Conservation (phyloP, 139 green algal genomes). For the Chlamydomonas applanata region DNA sequence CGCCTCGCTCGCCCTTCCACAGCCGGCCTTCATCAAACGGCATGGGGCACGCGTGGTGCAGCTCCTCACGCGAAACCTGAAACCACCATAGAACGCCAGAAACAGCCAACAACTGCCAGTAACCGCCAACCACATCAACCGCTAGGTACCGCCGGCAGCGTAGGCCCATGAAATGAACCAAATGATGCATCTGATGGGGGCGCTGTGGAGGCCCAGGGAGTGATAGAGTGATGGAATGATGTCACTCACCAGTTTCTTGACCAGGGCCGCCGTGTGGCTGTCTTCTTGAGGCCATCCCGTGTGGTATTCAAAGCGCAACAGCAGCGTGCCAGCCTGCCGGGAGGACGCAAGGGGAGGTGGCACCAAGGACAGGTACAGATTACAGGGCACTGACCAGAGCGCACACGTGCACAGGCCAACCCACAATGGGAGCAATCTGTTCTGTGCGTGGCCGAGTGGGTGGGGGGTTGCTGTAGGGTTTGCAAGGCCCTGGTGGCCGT, state of each 20-base stretch:
- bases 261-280: constrained; percentile 28
- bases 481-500: too few species aligned
- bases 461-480: too few species aligned
- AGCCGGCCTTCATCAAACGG: constrained; percentile 92
- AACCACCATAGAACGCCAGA: constrained; percentile 35
- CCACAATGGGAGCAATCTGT: too few species aligned
- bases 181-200: neutral
- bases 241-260: neutral
- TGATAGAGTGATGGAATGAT: too few species aligned
- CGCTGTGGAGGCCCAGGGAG: neutral
- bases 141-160: neutral
- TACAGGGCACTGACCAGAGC: too few species aligned
- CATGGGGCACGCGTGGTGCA: constrained; percentile 75
- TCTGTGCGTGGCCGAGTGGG: too few species aligned
- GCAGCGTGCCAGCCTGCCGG: constrained; percentile 29
- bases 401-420: too few species aligned
- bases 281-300: constrained; percentile 68
- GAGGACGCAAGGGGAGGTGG: too few species aligned
- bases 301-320: constrained; percentile 53
- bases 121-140: neutral
- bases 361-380: too few species aligned
- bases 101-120: too few species aligned
- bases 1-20: constrained; percentile 77
- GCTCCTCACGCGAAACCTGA: constrained; percentile 19
- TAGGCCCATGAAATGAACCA: neutral